Evolutionary conservation across 768 basidiomycete genomes (phyloP).

Genomic region (Leucocoprinus birnbaumii): DNA sequence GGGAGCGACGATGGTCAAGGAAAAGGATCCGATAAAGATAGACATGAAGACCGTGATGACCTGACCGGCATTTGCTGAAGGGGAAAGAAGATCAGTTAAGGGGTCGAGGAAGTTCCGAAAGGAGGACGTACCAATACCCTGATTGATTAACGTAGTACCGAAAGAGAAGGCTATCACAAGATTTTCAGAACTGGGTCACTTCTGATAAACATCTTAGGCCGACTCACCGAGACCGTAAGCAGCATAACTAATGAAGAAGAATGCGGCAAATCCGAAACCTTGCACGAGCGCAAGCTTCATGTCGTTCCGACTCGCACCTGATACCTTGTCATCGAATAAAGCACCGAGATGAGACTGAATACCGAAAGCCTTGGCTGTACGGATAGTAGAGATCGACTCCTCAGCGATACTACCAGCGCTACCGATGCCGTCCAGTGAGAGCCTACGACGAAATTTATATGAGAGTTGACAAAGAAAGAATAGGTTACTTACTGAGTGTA

Average conservation of each 20-base stretch:
- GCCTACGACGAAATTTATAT: not conserved
- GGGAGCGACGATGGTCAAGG: conserved; percentile 69
- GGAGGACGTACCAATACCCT: conserved; percentile 37
- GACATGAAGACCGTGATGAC: conserved; percentile 77
- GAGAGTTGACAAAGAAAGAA: not conserved
- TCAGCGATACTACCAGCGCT: conserved; percentile 77
- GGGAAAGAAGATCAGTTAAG: not conserved
- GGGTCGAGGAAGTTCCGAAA: not conserved
- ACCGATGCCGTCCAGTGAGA: conserved; percentile 48
- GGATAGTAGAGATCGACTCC: conserved; percentile 79
- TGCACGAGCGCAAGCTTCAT: conserved; percentile 47
- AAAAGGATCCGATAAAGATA: conserved; percentile 81
- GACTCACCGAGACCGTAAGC: conserved; percentile 54
- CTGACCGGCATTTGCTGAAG: conserved; percentile 54
- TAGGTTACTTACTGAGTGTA: conserved; percentile 48
- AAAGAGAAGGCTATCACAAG: conserved; percentile 65
- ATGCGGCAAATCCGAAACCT: conserved; percentile 54
- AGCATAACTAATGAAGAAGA: conserved; percentile 74
- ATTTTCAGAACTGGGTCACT: not conserved
- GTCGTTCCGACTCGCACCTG: conserved; percentile 40
- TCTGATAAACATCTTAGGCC: not conserved
- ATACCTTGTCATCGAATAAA: conserved; percentile 59
- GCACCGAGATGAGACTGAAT: conserved; percentile 53
- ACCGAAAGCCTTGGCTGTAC: conserved; percentile 84
- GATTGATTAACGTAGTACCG: conserved; percentile 73